Base-by-base conservation (phyloP, 768 basidiomycete species). In the Auriculariales sp. region DNA sequence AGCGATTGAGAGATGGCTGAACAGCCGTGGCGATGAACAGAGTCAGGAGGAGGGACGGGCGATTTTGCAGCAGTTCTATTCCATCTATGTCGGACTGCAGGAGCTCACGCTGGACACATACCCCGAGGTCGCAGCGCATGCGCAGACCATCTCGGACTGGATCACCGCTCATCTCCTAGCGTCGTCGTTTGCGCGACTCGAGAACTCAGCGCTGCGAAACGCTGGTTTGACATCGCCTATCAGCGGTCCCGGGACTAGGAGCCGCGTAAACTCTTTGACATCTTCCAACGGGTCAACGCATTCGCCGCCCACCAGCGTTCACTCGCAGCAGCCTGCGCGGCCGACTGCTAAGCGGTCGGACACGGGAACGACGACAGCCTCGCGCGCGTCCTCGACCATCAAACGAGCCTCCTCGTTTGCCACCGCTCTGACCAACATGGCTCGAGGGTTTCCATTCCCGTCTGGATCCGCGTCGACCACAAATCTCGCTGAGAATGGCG, bases 41-140 rank as follows among this genome's bases (percentile, higher is more conserved):
- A 63, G 74, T 30, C 73, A 85, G 54, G 80, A 83, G 54, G 85
- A 90, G 59, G 89, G 86, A 57, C 71, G 86, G 10, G 83, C 87
- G 6, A 68, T 91, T 2, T 69, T 97, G 27, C 87, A 88, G n/a
- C 88, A 85, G 2, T 91, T 94, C 70, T 91, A 89, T 71, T 90
- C 91, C 22, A 87, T 98, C 55, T 92, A 88, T 58, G 81, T 83
- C 14, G 76, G 83, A 4, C 72, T 99, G 14, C 68, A 95, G 52
- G 93, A 97, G 61, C 73, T 98, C 9, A 89, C 92, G 0, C 83
- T 83, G 9, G 95, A 98, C 58, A 87, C 94, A 0, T 90, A 94
- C 58, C 78, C 83, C 44, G 92, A 97, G 62, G 92, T 98, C 12
- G 85, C 91, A 0, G 79, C 85, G 6, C 79, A 88, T 59, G 93